A percentile compares a stretch with the other conserved stretches of the same genome.
These are phyloP conservation scores for Diaporthe ampelina DNA, from an alignment of 2,329 filamentous ascomycete genomes.

Conservation along the genomic window DNA sequence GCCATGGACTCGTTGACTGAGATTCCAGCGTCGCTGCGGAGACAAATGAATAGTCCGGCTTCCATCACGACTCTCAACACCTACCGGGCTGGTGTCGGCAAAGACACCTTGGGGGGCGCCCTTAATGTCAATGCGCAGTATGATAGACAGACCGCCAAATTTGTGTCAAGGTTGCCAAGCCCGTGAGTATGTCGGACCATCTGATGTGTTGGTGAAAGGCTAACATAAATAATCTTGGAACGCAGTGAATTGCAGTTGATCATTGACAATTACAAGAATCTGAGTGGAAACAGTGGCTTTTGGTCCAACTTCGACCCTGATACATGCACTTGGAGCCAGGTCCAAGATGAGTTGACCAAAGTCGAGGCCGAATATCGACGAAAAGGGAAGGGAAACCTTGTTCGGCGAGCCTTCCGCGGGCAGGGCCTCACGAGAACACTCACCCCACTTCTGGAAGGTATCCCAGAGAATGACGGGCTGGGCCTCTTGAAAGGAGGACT, in stretches of 20 bases:
- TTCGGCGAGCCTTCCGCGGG: constrained; percentile 12
- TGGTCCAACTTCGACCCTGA: background rate
- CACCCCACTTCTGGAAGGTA: constrained; percentile 3
- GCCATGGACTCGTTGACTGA: background rate
- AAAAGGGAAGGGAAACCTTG: background rate
- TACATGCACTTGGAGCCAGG: background rate
- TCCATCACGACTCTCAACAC: background rate
- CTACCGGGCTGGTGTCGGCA: background rate
- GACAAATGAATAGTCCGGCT: background rate
- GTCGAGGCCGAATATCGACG: background rate
- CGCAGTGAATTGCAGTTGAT: background rate
- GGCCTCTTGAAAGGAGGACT: background rate
- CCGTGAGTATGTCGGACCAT: background rate
- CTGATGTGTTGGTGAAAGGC: background rate
- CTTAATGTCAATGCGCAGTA: background rate
- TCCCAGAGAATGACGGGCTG: constrained; percentile 22
- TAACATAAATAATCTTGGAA: background rate
- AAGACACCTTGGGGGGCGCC: background rate
- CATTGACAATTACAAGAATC: background rate
- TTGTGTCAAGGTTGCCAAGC: background rate
- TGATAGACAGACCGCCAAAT: background rate
- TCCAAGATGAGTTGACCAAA: background rate
- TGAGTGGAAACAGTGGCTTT: background rate
- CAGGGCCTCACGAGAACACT: background rate
- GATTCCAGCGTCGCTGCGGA: background rate